These are phyloP conservation scores for Miscanthus sacchariflorus DNA, from an alignment of 202 grass and related monocot genomes.

Conservation along the genomic window DNA sequence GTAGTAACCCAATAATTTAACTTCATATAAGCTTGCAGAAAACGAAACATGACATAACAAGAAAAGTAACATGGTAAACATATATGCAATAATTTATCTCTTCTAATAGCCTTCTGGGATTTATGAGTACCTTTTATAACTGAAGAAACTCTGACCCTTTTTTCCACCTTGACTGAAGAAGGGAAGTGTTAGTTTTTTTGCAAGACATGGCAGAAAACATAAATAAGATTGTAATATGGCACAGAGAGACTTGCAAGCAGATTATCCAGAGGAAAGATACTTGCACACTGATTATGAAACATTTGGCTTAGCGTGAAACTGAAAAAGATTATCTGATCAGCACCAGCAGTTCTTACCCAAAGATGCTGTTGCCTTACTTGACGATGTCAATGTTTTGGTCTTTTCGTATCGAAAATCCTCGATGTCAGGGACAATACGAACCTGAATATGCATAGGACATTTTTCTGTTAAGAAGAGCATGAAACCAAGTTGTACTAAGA, in stretches of 20 bases:
- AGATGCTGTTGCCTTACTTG: conserved; percentile 43
- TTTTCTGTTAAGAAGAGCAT: not conserved
- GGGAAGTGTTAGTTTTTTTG: conserved; percentile 20
- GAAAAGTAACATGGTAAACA: too few species aligned
- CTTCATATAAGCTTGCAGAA: too few species aligned
- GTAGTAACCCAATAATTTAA: too few species aligned
- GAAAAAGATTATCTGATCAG: conserved; percentile 34
- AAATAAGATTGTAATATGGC: conserved; percentile 15
- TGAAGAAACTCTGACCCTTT: conserved; percentile 51
- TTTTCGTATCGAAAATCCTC: conserved; percentile 89
- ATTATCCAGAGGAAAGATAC: conserved; percentile 5
- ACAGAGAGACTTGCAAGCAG: conserved; percentile 15
- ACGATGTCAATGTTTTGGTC: conserved; percentile 2
- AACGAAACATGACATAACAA: too few species aligned
- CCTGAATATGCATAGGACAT: conserved; percentile 51
- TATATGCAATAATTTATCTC: too few species aligned
- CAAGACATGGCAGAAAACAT: conserved; percentile 12
- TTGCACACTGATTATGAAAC: not conserved
- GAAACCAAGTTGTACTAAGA: not conserved
- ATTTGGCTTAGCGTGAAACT: conserved; percentile 1
- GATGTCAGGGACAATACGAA: conserved; percentile 68
- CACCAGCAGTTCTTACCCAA: conserved; percentile 54
- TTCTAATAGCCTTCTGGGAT: not conserved
- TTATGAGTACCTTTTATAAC: conserved; percentile 54
- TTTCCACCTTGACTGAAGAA: conserved; percentile 56